A percentile compares a stretch with the other conserved stretches of the same genome.
Evolutionary conservation across 2,329 filamentous ascomycete species (phyloP).

Genomic region (Lachnellula cervina): DNA sequence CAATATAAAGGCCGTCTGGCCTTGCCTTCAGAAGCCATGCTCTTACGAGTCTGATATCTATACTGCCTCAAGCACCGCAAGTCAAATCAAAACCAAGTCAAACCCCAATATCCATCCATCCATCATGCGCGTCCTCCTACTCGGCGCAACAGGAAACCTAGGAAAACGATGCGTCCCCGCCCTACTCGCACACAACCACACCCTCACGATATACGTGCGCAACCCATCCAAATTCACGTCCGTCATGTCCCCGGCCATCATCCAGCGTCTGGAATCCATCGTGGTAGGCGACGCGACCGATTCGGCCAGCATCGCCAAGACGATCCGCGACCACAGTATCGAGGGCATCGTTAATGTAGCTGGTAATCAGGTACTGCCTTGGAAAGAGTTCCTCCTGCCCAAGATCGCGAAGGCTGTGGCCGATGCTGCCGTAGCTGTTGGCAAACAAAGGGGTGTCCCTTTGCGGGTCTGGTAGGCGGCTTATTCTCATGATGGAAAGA

Average conservation of each 20-base stretch:
- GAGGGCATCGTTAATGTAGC: conserved; percentile 39
- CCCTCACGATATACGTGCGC: conserved; percentile 37
- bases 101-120: background rate
- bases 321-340: conserved; percentile 34
- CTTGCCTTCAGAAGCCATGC: too few relatives aligned
- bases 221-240: conserved; percentile 35
- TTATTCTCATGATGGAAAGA: background rate
- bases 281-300: conserved; percentile 37
- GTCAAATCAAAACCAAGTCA: too few relatives aligned
- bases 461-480: conserved; percentile 31
- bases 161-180: conserved; percentile 34
- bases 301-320: conserved; percentile 30
- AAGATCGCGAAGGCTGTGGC: conserved; percentile 35
- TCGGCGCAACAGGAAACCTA: conserved; percentile 38
- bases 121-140: conserved; percentile 37
- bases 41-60: too few relatives aligned
- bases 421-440: conserved; percentile 32
- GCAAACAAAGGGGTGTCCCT: conserved; percentile 30
- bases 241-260: conserved; percentile 32
- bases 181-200: conserved; percentile 33
- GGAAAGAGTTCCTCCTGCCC: conserved; percentile 34
- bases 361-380: conserved; percentile 35
- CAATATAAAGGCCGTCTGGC: too few relatives aligned
- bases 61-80: too few relatives aligned
- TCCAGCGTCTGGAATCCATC: conserved; percentile 29